Evolutionary conservation across 441 rosid genomes (phyloP).

Genomic region (Breynia disticha): DNA sequence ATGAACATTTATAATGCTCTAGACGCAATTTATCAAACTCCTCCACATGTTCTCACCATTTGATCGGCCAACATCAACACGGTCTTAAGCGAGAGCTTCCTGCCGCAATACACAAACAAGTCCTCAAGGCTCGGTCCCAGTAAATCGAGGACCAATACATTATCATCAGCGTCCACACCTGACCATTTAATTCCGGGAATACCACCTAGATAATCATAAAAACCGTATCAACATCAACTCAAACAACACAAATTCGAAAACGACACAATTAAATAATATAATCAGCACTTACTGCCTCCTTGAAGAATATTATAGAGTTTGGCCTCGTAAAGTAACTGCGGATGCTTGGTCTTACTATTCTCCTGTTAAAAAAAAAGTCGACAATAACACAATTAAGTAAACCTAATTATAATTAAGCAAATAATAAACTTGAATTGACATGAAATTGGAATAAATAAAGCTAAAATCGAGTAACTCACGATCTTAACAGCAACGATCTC

Average conservation of each 20-base stretch:
- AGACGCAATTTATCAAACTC: not conserved
- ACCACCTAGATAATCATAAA: slow-evolving; percentile 29
- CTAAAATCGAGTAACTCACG: slow-evolving; percentile 34
- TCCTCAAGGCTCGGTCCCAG: slow-evolving; percentile 63
- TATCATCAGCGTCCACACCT: slow-evolving; percentile 46
- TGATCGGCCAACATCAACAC: slow-evolving; percentile 63
- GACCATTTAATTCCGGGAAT: slow-evolving; percentile 48
- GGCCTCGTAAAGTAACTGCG: slow-evolving; percentile 72
- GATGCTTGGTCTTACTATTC: slow-evolving; percentile 65
- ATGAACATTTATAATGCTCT: not conserved
- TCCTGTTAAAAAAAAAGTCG: slow-evolving; percentile 34
- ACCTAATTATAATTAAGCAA: slow-evolving; percentile 11
- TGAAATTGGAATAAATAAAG: not conserved
- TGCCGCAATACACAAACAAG: slow-evolving; percentile 49
- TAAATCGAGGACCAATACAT: slow-evolving; percentile 43
- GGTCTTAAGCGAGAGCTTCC: slow-evolving; percentile 51
- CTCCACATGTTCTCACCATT: slow-evolving; percentile 25
- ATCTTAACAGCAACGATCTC: slow-evolving; percentile 97
- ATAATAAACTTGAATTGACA: not conserved
- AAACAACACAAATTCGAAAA: not conserved
- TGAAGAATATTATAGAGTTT: slow-evolving; percentile 65
- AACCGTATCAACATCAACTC: not conserved
- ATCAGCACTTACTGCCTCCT: slow-evolving; percentile 51
- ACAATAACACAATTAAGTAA: not conserved
- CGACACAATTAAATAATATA: not conserved